A percentile compares a stretch with the other conserved stretches of the same genome.
These are phyloP conservation scores for Breynia disticha DNA, from an alignment of 441 rosid species.

Conservation along the genomic window DNA sequence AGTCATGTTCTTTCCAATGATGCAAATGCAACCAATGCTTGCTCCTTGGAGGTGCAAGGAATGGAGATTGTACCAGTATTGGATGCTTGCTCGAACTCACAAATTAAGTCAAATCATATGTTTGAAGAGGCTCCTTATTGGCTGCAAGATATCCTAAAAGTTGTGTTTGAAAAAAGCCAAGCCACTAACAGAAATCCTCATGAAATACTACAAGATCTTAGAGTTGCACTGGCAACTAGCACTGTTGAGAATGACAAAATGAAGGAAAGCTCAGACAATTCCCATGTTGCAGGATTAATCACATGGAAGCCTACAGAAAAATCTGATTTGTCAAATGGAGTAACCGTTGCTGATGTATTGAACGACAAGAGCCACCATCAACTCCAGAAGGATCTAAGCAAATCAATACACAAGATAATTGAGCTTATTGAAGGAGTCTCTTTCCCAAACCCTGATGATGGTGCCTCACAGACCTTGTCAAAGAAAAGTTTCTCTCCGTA, in stretches of 20 bases:
- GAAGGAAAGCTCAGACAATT: slow-evolving; percentile 11
- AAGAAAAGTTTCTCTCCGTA: slow-evolving; percentile 21
- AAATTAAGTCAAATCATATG: slow-evolving; percentile 20
- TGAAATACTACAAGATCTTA: slow-evolving; percentile 56
- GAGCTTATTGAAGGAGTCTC: slow-evolving; percentile 51
- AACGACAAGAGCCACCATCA: slow-evolving; percentile 15
- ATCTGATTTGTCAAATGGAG: slow-evolving; percentile 18
- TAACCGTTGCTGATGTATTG: slow-evolving; percentile 13
- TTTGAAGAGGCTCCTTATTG: slow-evolving; percentile 30
- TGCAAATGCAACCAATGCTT: slow-evolving; percentile 17
- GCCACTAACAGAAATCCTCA: slow-evolving; percentile 29
- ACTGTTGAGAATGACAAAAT: slow-evolving; percentile 11
- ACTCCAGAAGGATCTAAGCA: slow-evolving; percentile 31
- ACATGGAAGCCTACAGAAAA: slow-evolving; percentile 27
- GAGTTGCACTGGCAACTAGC: slow-evolving; percentile 39
- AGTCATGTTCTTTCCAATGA: slow-evolving; percentile 32
- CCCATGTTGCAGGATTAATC: slow-evolving; percentile 19
- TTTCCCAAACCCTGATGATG: slow-evolving; percentile 16
- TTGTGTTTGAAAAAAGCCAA: slow-evolving; percentile 38
- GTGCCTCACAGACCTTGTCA: slow-evolving; percentile 16
- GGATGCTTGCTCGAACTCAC: slow-evolving; percentile 21
- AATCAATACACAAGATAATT: slow-evolving; percentile 50
- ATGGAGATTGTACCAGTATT: slow-evolving; percentile 25
- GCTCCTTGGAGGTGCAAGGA: slow-evolving; percentile 18
- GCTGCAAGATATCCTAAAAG: slow-evolving; percentile 46